Percentiles rank a stretch among this genome's conserved stretches.
Evolutionary conservation across 495 filamentous ascomycete genomes (phyloP).

Genomic region (Jackrogersella minutella): DNA sequence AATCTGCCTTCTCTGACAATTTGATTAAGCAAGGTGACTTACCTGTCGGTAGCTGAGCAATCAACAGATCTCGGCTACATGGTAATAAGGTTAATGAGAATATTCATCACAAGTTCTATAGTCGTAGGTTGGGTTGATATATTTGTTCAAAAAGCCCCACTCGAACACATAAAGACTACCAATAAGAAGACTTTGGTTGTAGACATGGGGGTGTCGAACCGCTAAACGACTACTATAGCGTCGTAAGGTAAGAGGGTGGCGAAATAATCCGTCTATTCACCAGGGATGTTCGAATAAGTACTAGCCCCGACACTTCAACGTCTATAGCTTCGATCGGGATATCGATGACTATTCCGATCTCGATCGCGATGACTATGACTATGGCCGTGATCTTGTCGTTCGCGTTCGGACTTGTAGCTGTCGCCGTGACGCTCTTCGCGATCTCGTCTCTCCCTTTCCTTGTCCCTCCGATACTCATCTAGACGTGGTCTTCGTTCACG

Average conservation of each 20-base stretch:
- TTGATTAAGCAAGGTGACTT: slow-evolving; percentile 2
- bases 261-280: background rate
- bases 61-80: background rate
- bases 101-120: too few relatives aligned
- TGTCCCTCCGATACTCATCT: slow-evolving; percentile 54
- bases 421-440: slow-evolving; percentile 50
- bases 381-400: slow-evolving; percentile 49
- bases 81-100: background rate
- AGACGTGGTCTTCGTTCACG: slow-evolving; percentile 51
- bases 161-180: background rate
- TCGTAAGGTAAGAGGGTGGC: background rate
- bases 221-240: background rate
- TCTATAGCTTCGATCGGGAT: slow-evolving; percentile 38
- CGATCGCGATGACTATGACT: slow-evolving; percentile 47
- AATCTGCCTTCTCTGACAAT: background rate
- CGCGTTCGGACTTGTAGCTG: slow-evolving; percentile 57
- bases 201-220: background rate
- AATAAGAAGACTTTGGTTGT: background rate
- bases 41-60: background rate
- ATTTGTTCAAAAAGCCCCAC: background rate
- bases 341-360: slow-evolving; percentile 37
- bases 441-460: slow-evolving; percentile 51
- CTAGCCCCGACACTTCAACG: slow-evolving; percentile 4
- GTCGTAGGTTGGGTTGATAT: too few relatives aligned
- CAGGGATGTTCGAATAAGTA: background rate